Evolutionary conservation across 176 grass and related monocot species (phyloP), one percentile per base, ranked within the genome.

Genomic region (Aegilops bicornis): DNA sequence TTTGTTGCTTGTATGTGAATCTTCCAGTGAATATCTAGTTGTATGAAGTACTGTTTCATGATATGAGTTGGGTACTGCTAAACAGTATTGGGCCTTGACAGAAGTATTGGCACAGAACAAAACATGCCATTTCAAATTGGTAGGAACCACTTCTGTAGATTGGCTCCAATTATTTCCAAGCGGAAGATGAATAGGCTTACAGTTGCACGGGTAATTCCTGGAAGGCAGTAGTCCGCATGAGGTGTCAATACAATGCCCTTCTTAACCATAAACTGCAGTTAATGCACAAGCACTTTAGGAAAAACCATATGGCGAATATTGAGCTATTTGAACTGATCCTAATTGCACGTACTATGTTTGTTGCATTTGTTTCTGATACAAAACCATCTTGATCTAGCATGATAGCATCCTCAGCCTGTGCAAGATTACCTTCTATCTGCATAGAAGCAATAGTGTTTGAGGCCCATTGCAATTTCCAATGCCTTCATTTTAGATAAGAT

Each of bases 351-450:
- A 40, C 37, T 80, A 76, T 85, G 76, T 98, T 98, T 83, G 96
- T 98, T 75, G 96, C 96, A 91, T 98, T 98, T 82, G 96, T 98
- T 94, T 98, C 96, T 87, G 96, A 98, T 83, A 98, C 96, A 85
- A 98, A 98, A 82, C 96, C 96, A 92, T 98, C 96, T 86, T 98
- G 90, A 87, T 98, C 96, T 86, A 98, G 91, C 96, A 98, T 98
- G 79, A 96, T 85, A 45, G 96, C 93, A 78, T 98, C 96, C 84
- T 95, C 93, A 32, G 86, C 92, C 45, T 94, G 85, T 71, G 93
- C 90, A 83, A 94, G 79, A 29, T 98, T 98, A 65, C 96, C 96
- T 90, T 98, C 96, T 92, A 98, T 92, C 96, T 98, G 88, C 72
- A 90, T 58, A 77, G 42, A 70, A 50, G 72, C 40, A 84, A 42